phyloP scores from a whole-genome alignment of 148 eudicot genomes.

The Cornus suecica region DNA sequence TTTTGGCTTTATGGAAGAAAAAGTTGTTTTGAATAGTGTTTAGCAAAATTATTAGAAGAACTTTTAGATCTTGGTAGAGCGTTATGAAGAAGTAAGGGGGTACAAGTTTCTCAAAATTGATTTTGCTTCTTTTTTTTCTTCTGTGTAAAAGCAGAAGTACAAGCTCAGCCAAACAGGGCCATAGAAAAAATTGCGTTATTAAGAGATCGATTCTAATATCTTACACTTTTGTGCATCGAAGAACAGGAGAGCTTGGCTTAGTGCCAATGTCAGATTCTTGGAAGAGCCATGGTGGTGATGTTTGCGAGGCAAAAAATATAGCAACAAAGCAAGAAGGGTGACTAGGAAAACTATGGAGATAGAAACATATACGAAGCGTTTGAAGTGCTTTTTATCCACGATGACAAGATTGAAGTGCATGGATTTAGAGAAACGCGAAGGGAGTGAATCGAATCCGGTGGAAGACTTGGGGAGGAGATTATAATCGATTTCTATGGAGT shows the following conservation, averaged over 20 bases:
- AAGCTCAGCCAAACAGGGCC: too few species aligned
- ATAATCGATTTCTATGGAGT: conserved; percentile 31
- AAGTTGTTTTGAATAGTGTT: too few species aligned
- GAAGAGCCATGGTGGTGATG: conserved; percentile 12
- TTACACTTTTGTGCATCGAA: conserved; percentile 45
- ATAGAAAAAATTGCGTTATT: neutral
- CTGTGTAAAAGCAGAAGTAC: too few species aligned
- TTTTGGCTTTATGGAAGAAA: too few species aligned
- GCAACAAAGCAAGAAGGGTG: conserved; percentile 2
- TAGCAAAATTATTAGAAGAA: too few species aligned
- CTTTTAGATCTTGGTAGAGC: too few species aligned
- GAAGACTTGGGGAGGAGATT: conserved; percentile 27
- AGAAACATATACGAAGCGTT: conserved; percentile 15
- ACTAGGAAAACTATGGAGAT: conserved; percentile 3
- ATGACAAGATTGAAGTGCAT: conserved; percentile 27
- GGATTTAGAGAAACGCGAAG: conserved; percentile 33
- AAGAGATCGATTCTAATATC: too few species aligned
- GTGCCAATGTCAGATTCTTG: conserved; percentile 17
- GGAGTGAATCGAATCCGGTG: conserved; percentile 25
- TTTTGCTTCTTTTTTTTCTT: too few species aligned
- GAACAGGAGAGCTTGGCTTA: conserved; percentile 38
- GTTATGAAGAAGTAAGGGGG: too few species aligned
- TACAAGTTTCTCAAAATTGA: too few species aligned
- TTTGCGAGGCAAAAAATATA: conserved; percentile 20
- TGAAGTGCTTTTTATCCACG: conserved; percentile 22